Evolutionary conservation across 2,329 filamentous ascomycete species (phyloP).

Genomic region (Onygenales sp.): DNA sequence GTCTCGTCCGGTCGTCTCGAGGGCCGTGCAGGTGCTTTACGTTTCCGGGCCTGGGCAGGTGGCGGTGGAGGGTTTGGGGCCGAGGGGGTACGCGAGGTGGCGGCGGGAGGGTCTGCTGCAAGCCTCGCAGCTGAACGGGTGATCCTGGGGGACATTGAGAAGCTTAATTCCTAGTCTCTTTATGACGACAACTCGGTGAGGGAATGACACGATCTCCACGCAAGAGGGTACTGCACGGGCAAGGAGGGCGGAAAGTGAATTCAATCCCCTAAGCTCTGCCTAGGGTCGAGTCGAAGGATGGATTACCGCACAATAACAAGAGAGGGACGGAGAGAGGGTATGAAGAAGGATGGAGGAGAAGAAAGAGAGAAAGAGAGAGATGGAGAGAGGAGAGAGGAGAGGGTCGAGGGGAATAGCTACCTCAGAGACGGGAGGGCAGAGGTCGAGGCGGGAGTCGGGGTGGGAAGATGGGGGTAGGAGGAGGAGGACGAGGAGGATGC

Average conservation of each 20-base stretch:
- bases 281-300: slow-evolving; percentile 3
- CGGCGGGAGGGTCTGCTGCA: slow-evolving; percentile 57
- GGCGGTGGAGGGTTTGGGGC: slow-evolving; percentile 29
- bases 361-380: slow-evolving; percentile 5
- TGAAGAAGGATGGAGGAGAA: slow-evolving; percentile 7
- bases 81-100: slow-evolving; percentile 39
- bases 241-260: neutral
- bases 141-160: slow-evolving; percentile 92
- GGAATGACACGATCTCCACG: neutral
- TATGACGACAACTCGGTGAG: neutral
- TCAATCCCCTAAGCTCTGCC: neutral
- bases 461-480: slow-evolving; percentile 19
- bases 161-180: slow-evolving; percentile 23
- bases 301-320: slow-evolving; percentile 5
- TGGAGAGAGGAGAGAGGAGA: slow-evolving; percentile 5
- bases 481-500: slow-evolving; percentile 22
- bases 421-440: slow-evolving; percentile 24
- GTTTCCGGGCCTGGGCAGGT: slow-evolving; percentile 55
- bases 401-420: slow-evolving; percentile 21
- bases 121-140: slow-evolving; percentile 91
- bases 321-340: slow-evolving; percentile 10
- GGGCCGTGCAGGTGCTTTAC: slow-evolving; percentile 55
- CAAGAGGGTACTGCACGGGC: slow-evolving; percentile 1
- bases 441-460: slow-evolving; percentile 15
- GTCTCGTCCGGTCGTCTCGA: slow-evolving; percentile 21